Base-by-base conservation (phyloP, 371 early-diverging fungal species). In the Chytridiales sp. region DNA sequence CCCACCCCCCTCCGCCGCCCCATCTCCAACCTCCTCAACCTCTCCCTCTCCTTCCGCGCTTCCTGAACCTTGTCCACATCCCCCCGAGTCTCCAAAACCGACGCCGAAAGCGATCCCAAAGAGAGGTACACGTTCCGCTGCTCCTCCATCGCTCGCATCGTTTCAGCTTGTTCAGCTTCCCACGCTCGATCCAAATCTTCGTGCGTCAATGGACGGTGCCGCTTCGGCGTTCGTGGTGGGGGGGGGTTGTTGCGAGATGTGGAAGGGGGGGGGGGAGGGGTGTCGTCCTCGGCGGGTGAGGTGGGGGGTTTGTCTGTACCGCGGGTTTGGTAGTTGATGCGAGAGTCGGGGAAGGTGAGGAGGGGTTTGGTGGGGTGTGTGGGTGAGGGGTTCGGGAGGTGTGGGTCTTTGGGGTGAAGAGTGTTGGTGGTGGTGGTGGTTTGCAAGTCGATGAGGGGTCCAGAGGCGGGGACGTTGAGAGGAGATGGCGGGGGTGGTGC, bases 181-280 rank as follows among this genome's bases (percentile, higher is more conserved):
- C 61, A 55, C 31, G 52, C 36, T 17, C 54, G 51, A 32, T 70
- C 66, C 32, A 51, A 40, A 26, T 30, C 53, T n/a, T 53, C 51
- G 3, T 34, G 32, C 29, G 11, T 53, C 13, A n/a, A 30, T 53
- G 15, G 22, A n/a, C 1, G 11, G 9, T 8, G 39, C 47, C 6
- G 40, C 38, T 4, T 51, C 64, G n/a, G 49, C 43, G 24, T 58
- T 42, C 8, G n/a, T 38, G 32, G 31, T 38, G 31, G 5, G 6
- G 11, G n/a, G 36, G 52, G 38, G 4, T 19, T 17, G n/a, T 32
- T 13, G 32, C 5, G 4, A 9, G 38, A 4, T 15, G 38, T 24
- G 27, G 13, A 5, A 31, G 24, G 48, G 4, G 31, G 24, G 29
- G 29, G 48, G 11, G 22, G 8, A 19, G 8, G 5, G 27, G 4